phyloP scores from a whole-genome alignment of 2,329 filamentous ascomycete genomes.

The Exophiala sideris region DNA sequence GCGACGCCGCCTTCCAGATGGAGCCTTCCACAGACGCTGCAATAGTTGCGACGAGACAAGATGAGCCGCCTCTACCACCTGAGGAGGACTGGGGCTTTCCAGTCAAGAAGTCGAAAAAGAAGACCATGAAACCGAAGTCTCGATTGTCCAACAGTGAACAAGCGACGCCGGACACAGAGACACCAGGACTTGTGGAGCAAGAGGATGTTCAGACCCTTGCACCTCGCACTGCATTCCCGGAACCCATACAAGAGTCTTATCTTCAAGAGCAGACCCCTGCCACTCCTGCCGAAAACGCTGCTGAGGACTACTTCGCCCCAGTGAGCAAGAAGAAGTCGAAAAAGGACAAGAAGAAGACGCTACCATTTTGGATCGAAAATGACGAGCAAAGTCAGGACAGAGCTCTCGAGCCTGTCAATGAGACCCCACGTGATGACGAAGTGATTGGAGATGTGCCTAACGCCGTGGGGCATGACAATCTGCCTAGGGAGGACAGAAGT shows the following conservation, averaged over 20 bases:
- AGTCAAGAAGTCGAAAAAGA: conserved; percentile 33
- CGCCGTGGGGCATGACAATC: background rate
- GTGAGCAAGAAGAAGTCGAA: conserved; percentile 34
- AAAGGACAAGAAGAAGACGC: conserved; percentile 20
- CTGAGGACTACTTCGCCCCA: conserved; percentile 3
- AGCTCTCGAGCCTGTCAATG: background rate
- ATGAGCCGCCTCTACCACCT: background rate
- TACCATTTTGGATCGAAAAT: conserved; percentile 3
- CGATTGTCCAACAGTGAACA: background rate
- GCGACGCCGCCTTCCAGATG: no score
- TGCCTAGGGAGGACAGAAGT: background rate
- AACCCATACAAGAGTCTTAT: conserved; percentile 4
- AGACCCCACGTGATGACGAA: background rate
- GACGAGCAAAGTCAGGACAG: background rate
- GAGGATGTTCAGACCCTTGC: conserved; percentile 6
- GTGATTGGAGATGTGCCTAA: no score
- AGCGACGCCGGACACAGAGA: conserved; percentile 3
- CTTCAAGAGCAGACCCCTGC: background rate
- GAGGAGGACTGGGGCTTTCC: conserved; percentile 22
- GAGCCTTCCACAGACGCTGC: no score
- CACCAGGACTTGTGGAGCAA: conserved; percentile 4
- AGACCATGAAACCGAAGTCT: conserved; percentile 11
- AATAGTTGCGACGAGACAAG: background rate
- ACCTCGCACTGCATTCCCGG: background rate
- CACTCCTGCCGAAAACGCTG: background rate